These are phyloP conservation scores for Barnettozyma salicaria DNA, from an alignment of 805 yeast species.

Conservation along the genomic window DNA sequence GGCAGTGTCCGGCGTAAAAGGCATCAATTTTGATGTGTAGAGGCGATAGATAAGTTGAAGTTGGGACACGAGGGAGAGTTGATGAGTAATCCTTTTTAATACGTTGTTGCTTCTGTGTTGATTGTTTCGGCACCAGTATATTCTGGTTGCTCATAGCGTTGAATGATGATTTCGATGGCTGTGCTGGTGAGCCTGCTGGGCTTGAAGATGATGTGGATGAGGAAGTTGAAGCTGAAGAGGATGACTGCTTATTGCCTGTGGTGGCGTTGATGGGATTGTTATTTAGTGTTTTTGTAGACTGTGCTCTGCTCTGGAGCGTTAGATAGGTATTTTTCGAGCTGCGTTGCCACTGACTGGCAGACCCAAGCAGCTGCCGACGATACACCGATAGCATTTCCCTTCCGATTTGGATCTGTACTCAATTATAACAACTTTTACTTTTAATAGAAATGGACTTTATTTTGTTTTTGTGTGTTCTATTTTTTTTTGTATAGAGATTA, in stretches of 20 bases:
- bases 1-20: constrained; percentile 22
- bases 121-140: constrained; percentile 7
- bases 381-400: too few species aligned
- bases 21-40: constrained; percentile 17
- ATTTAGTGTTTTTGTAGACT: background rate
- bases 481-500: too few species aligned
- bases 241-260: too few species aligned
- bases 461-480: too few species aligned
- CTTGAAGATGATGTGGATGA: background rate
- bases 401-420: too few species aligned
- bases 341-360: too few species aligned
- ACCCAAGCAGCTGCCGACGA: too few species aligned
- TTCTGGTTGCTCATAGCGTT: constrained; percentile 26
- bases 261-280: background rate
- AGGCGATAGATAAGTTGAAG: constrained; percentile 15
- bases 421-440: too few species aligned
- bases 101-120: constrained; percentile 2
- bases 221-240: background rate
- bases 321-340: background rate
- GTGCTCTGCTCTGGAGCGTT: background rate
- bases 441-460: too few species aligned
- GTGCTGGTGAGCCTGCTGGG: background rate
- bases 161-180: constrained; percentile 12
- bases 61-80: constrained; percentile 14
- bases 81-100: constrained; percentile 19